These are phyloP conservation scores for Coelastrella sp. DNA, from an alignment of 139 green algal species.

Conservation along the genomic window DNA sequence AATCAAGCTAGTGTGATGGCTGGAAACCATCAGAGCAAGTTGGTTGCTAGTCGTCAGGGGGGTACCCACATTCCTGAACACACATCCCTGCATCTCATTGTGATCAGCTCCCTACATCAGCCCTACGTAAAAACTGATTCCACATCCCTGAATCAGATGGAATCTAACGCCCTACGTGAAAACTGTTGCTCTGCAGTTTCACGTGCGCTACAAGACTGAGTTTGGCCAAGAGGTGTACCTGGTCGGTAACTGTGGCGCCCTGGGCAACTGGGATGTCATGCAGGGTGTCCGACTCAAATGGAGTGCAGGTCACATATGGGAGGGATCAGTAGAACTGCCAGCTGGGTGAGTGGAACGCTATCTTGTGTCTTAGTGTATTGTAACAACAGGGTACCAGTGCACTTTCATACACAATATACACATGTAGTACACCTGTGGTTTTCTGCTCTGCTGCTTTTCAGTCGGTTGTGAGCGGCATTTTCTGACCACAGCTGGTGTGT, in stretches of 20 bases:
- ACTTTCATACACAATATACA: background rate
- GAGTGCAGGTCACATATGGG: conserved; percentile 34
- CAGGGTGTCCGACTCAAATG: conserved; percentile 29
- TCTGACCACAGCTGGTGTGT: background rate
- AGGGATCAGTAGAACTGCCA: conserved; percentile 32
- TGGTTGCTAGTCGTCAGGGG: background rate
- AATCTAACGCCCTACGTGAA: background rate
- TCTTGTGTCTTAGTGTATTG: too few relatives aligned
- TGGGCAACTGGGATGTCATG: conserved; percentile 47
- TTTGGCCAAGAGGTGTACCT: conserved; percentile 46
- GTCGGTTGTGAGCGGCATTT: background rate
- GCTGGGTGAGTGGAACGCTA: conserved; percentile 7
- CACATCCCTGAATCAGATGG: background rate
- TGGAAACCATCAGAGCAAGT: background rate
- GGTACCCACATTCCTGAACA: too few relatives aligned
- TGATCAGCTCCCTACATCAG: background rate
- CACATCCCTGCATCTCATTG: background rate
- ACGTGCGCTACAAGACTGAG: conserved; percentile 49
- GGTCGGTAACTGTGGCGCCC: conserved; percentile 26
- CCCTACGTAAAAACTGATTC: background rate
- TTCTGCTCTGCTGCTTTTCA: background rate
- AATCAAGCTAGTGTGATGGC: background rate
- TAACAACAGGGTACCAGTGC: too few relatives aligned
- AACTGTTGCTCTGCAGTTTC: conserved; percentile 27
- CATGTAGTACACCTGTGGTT: background rate